These are phyloP conservation scores for Phytopythium litorale DNA, from an alignment of 352 stramenopile genomes.

Conservation along the genomic window DNA sequence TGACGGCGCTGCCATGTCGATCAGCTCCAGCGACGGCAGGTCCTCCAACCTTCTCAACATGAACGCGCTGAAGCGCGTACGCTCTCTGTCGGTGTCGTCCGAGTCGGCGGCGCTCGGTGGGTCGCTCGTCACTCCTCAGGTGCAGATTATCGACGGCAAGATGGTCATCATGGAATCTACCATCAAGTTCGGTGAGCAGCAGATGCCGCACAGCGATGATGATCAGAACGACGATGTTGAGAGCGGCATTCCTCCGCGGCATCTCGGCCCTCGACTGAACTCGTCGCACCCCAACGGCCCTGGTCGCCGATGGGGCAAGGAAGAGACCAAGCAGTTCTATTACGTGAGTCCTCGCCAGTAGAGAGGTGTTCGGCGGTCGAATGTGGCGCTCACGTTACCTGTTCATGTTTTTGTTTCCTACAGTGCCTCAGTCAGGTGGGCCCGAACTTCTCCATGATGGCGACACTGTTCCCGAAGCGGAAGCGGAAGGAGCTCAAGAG, in stretches of 20 bases:
- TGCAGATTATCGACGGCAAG: slow-evolving; percentile 83
- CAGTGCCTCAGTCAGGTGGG: slow-evolving; percentile 79
- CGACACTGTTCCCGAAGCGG: slow-evolving; percentile 75
- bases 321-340: slow-evolving; percentile 88
- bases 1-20: slow-evolving; percentile 5
- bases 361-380: neutral
- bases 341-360: slow-evolving; percentile 39
- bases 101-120: slow-evolving; percentile 57
- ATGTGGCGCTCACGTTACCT: slow-evolving; percentile 1
- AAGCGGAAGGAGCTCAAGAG: slow-evolving; percentile 83
- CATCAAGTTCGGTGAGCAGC: slow-evolving; percentile 53
- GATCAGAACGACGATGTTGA: slow-evolving; percentile 17
- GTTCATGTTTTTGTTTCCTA: neutral
- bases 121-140: slow-evolving; percentile 69
- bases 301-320: slow-evolving; percentile 66
- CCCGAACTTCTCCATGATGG: slow-evolving; percentile 86
- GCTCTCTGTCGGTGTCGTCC: slow-evolving; percentile 59
- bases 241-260: slow-evolving; percentile 24
- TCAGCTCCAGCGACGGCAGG: slow-evolving; percentile 5
- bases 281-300: slow-evolving; percentile 38
- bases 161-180: slow-evolving; percentile 78
- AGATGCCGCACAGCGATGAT: slow-evolving; percentile 28
- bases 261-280: slow-evolving; percentile 33
- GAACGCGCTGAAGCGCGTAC: slow-evolving; percentile 43
- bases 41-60: slow-evolving; percentile 30